These are phyloP conservation scores for Monilinia vaccinii-corymbosi DNA, from an alignment of 2,329 filamentous ascomycete species.

Conservation along the genomic window DNA sequence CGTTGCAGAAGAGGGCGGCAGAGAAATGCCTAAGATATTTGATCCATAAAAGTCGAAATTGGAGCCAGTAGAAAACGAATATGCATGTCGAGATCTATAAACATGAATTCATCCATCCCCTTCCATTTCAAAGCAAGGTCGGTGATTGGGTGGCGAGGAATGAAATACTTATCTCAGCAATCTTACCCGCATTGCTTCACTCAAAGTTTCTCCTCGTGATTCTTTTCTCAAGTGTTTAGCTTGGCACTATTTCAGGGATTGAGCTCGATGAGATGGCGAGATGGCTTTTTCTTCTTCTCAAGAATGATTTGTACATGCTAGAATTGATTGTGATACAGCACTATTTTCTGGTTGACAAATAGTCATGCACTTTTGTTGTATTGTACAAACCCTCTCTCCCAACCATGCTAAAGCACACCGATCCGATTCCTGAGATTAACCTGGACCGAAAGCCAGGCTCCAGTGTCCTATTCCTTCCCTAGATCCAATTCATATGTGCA, in stretches of 20 bases:
- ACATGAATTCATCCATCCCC: not conserved
- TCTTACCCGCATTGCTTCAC: not conserved
- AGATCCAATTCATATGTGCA: not conserved
- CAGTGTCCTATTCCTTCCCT: not conserved
- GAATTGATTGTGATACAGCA: not conserved
- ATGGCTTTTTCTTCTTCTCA: not conserved
- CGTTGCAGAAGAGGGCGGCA: not conserved
- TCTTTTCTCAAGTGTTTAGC: not conserved
- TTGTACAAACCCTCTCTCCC: constrained; percentile 2
- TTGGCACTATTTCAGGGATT: not conserved
- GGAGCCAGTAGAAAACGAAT: no score
- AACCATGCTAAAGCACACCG: not conserved
- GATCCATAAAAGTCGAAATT: no score
- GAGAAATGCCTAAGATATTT: not conserved
- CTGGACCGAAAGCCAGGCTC: not conserved
- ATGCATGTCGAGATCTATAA: not conserved
- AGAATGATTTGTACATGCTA: not conserved
- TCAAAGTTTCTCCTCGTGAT: not conserved
- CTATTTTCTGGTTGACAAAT: not conserved
- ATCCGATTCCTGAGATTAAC: not conserved
- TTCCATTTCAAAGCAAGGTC: not conserved
- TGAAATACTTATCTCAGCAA: not conserved
- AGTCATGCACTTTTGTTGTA: constrained; percentile 2
- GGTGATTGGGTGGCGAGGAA: not conserved
- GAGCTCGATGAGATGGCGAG: not conserved